Evolutionary conservation across 108 stramenopile species (phyloP), one percentile per base, ranked within the genome.

Genomic region (Cyclotella baltica): DNA sequence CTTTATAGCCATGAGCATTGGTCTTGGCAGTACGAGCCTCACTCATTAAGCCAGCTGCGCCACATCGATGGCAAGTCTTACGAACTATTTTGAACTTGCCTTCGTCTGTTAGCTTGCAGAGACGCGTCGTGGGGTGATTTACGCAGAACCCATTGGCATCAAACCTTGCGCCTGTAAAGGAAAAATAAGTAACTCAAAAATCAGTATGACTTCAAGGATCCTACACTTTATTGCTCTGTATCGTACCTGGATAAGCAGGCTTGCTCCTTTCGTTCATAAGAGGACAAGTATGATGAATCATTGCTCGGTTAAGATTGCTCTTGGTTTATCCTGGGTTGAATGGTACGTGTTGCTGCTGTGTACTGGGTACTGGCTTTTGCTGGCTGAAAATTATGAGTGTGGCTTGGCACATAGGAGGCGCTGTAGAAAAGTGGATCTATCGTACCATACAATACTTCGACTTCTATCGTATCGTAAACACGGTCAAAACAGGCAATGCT

Each of bases 41-140:
- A n/a, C 38, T 31, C 67, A 68, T 68, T 2, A 68, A 30, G 16
- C 27, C 67, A 10, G 67, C 67, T n/a, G 47, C 27, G 0, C 67
- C 67, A 52, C 67, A 68, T 68, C 37, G 5, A 2, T 38, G 30
- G 20, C 67, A 68, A 29, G 67, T 68, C 28, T 68, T 68, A 16
- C 67, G 67, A 52, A 68, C 33, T 18, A 68, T 68, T 9, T 34
- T 68, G 33, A 9, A 68, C 48, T 68, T 68, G 0, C 51, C 51
- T 33, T 68, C 67, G 27, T 29, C 13, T 15, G 48, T 53, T 2
- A 51, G 50, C 48, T 68, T 50, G 67, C 67, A 68, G 8, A 68
- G 23, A n/a, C 67, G 23, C 0, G 29, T 31, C 5, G 22, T 50
- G 11, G 46, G 67, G 20, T 68, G 67, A 29, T 13, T 18, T n/a